Base-by-base conservation (phyloP, 1,284 basidiomycete genomes). In the Mrakiaceae sp. region DNA sequence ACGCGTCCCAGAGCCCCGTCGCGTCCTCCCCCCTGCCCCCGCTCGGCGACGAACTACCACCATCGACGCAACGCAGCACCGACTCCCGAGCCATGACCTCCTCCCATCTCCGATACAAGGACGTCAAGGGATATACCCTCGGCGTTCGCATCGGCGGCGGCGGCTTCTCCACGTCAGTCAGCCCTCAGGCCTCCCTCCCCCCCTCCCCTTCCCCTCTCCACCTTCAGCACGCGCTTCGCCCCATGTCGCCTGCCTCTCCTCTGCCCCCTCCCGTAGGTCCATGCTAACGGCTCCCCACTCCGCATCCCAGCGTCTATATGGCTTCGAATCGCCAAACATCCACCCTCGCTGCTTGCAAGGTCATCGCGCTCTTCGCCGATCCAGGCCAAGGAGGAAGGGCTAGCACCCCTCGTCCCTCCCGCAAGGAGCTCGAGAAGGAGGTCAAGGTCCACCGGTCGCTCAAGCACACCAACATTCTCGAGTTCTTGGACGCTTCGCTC, bases 391-490 rank as follows among this genome's bases (percentile, higher is more conserved):
- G 80, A 54, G 82, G 87, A 55, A 4, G 39, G 39, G 27, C 27
- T 27, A 27, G 27, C 27, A 27, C 27, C 8, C 47, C 58, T 4
- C 27, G 47, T 14, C 58, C 58, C 3, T 73, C 74, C 50, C 80
- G 87, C 67, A 92, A 91, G 73, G 82, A 82, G n/a, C 78, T 92
- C 14, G 86, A 96, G 67, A 96, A 94, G 73, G 95, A 98, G 76
- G 94, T 97, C 75, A 85, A 89, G 62, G 86, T 98, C 3, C 95
- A 98, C 74, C 78, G 85, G 12, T 83, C 83, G 0, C 79, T 98
- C 68, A 91, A 90, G 70, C 87, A 96, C 70, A 67, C 73, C 2
- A 86, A 96, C 70, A 84, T 98, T 9, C 83, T 98, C 49, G 87
- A 92, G 70, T 94, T 96, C 72, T 74, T 92, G 58, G 84, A 85